A percentile compares a stretch with the other conserved stretches of the same genome.
Conservation (phyloP, 148 eudicot species). For the Vaccinium darrowii region DNA sequence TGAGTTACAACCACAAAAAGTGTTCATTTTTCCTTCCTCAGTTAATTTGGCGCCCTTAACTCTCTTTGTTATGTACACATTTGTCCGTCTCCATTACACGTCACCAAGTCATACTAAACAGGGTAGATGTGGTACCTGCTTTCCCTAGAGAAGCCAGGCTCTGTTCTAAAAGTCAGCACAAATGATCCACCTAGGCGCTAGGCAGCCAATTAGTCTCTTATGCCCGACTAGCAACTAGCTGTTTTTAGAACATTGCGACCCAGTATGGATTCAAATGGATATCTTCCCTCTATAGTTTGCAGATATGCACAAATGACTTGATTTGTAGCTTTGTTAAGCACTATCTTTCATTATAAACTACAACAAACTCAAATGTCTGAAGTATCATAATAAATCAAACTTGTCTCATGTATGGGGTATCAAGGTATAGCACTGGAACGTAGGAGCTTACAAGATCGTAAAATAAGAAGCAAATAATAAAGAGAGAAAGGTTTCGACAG, state of each 20-base stretch:
- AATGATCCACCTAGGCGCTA: too few species aligned
- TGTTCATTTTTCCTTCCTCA: not conserved
- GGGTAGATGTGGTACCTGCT: not conserved
- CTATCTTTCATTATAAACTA: not conserved
- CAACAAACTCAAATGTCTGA: not conserved
- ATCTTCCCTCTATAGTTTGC: not conserved
- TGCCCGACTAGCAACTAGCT: too few species aligned
- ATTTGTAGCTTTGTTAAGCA: not conserved
- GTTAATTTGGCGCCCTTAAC: not conserved
- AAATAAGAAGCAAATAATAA: not conserved
- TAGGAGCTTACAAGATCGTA: not conserved
- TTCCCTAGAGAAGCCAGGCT: not conserved
- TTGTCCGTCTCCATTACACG: not conserved
- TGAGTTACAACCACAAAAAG: not conserved
- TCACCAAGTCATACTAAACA: not conserved
- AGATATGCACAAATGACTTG: not conserved
- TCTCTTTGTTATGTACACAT: too few species aligned
- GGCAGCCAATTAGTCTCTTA: too few species aligned
- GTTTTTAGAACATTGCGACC: not conserved
- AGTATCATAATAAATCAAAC: too few species aligned
- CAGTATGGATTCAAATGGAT: not conserved
- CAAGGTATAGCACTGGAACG: too few species aligned
- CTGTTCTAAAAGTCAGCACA: too few species aligned
- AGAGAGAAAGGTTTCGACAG: not conserved
- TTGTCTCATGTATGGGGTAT: too few species aligned